Conservation (phyloP, 768 basidiomycete genomes). For the Phlebiopsis gigantea region DNA sequence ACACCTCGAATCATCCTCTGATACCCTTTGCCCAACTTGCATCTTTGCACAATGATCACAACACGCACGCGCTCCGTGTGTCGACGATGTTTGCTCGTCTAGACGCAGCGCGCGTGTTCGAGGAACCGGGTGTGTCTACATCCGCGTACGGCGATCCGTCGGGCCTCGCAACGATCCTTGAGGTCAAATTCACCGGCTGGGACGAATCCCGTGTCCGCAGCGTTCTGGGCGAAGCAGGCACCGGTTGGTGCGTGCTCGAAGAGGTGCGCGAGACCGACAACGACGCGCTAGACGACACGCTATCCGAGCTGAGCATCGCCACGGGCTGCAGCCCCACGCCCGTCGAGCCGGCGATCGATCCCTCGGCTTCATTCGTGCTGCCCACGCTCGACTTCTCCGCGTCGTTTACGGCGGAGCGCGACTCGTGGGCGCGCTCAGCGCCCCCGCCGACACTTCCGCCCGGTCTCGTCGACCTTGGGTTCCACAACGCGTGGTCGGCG, state of each 20-base stretch:
- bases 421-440: slow-evolving; percentile 13
- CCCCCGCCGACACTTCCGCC: background rate
- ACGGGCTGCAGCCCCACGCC: slow-evolving; percentile 9
- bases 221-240: slow-evolving; percentile 66
- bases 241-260: slow-evolving; percentile 72
- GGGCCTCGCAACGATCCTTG: slow-evolving; percentile 61
- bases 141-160: slow-evolving; percentile 54
- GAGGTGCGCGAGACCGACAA: slow-evolving; percentile 33
- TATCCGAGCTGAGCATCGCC: slow-evolving; percentile 24
- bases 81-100: slow-evolving; percentile 65
- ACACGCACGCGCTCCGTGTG: slow-evolving; percentile 57
- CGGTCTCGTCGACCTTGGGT: slow-evolving; percentile 17
- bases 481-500: slow-evolving; percentile 23
- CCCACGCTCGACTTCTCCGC: slow-evolving; percentile 73
- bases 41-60: slow-evolving; percentile 46
- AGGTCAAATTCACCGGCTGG: slow-evolving; percentile 74
- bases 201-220: slow-evolving; percentile 55
- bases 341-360: slow-evolving; percentile 35
- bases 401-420: slow-evolving; percentile 28
- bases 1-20: slow-evolving; percentile 28
- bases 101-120: slow-evolving; percentile 67
- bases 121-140: slow-evolving; percentile 46
- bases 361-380: slow-evolving; percentile 65
- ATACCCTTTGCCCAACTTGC: slow-evolving; percentile 52
- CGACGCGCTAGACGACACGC: slow-evolving; percentile 24